Evolutionary conservation across 371 early-diverging fungal genomes (phyloP).

Genomic region (Massospora cicadina): DNA sequence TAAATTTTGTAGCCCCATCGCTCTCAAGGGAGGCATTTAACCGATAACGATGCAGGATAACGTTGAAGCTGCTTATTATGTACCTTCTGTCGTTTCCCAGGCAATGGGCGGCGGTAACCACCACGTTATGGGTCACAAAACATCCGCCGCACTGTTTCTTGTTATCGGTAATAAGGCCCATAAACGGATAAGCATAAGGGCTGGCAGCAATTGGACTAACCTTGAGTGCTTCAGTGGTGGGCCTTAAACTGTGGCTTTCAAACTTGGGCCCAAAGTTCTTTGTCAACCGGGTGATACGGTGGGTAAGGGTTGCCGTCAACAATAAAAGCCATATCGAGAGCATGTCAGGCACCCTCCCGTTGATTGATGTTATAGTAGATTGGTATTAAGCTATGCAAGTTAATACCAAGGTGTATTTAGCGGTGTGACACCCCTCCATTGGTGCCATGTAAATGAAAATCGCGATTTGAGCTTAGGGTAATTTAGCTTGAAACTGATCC

Average conservation of each 20-base stretch:
- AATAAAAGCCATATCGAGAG: background rate
- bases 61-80: background rate
- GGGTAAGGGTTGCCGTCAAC: background rate
- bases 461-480: no score
- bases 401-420: no score
- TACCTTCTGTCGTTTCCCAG: background rate
- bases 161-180: background rate
- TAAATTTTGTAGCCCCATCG: background rate
- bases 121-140: background rate
- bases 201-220: background rate
- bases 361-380: no score
- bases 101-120: slow-evolving; percentile 6
- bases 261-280: background rate
- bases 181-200: background rate
- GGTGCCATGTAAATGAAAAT: no score
- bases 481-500: no score
- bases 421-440: no score
- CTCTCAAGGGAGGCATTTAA: background rate
- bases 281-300: background rate
- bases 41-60: slow-evolving; percentile 5
- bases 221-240: background rate
- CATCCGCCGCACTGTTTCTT: slow-evolving; percentile 3
- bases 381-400: no score
- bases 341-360: no score
- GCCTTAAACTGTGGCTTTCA: background rate